These are phyloP conservation scores for Kwoniella sp. DNA, from an alignment of 768 basidiomycete species.

Conservation along the genomic window DNA sequence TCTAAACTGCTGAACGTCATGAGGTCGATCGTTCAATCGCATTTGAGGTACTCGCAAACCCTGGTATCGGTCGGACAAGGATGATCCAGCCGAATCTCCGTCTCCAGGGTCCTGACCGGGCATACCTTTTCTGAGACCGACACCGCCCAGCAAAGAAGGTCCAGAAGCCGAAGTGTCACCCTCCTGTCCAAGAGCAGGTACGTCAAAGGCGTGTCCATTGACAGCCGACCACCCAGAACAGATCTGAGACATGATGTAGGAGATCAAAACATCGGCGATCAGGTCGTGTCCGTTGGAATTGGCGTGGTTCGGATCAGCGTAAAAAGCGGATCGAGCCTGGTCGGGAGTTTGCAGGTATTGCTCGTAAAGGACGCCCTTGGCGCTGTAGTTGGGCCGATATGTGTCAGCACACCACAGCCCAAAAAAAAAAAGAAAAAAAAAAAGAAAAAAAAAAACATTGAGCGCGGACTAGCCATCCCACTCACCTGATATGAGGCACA, in stretches of 20 bases:
- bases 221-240: constrained; percentile 80
- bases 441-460: background rate
- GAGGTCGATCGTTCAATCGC: constrained; percentile 65
- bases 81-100: constrained; percentile 50
- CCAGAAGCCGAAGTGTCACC: constrained; percentile 49
- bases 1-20: constrained; percentile 63
- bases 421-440: too few species aligned
- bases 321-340: constrained; percentile 68
- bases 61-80: constrained; percentile 53
- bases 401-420: too few species aligned
- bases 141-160: constrained; percentile 78
- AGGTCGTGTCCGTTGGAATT: constrained; percentile 77
- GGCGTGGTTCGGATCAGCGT: constrained; percentile 78
- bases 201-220: constrained; percentile 68
- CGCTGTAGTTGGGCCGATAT: constrained; percentile 57
- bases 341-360: constrained; percentile 74
- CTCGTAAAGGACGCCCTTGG: constrained; percentile 78
- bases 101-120: constrained; percentile 54
- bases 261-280: constrained; percentile 84
- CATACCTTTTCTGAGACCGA: constrained; percentile 77
- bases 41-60: constrained; percentile 67
- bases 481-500: constrained; percentile 79
- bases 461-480: background rate
- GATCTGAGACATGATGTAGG: constrained; percentile 86
- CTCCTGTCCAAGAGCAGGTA: constrained; percentile 60